Conservation (phyloP, 345 rosid species). For the Durio zibethinus region DNA sequence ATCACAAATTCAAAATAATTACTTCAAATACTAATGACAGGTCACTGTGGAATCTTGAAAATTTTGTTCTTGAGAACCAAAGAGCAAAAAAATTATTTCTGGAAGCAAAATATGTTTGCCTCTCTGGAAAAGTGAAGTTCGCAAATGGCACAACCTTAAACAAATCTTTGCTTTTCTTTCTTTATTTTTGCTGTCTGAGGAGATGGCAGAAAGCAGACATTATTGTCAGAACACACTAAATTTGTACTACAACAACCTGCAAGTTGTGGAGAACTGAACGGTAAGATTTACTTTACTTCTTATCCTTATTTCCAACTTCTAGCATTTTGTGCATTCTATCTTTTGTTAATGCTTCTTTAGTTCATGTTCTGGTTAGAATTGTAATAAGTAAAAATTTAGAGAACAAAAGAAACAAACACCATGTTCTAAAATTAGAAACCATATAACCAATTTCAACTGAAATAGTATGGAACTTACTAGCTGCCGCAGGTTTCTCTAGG, state of each 20-base stretch:
- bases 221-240: neutral
- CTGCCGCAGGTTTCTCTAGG: conserved; percentile 96
- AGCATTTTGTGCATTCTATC: neutral
- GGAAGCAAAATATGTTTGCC: neutral
- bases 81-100: neutral
- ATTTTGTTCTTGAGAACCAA: neutral
- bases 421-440: neutral
- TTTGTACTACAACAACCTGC: neutral
- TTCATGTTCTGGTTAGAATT: neutral
- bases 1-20: neutral
- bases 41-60: neutral
- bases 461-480: conserved; percentile 56
- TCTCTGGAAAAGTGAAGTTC: neutral
- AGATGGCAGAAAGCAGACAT: neutral
- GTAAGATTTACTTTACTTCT: neutral
- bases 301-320: neutral
- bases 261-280: neutral
- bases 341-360: neutral
- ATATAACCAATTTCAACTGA: conserved; percentile 11
- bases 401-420: neutral
- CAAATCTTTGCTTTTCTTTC: neutral
- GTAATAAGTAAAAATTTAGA: neutral
- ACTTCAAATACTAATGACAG: neutral
- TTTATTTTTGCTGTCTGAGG: neutral
- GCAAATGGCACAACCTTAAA: neutral